phyloP scores from a whole-genome alignment of 768 basidiomycete genomes.

The Pulveroboletus sp. region DNA sequence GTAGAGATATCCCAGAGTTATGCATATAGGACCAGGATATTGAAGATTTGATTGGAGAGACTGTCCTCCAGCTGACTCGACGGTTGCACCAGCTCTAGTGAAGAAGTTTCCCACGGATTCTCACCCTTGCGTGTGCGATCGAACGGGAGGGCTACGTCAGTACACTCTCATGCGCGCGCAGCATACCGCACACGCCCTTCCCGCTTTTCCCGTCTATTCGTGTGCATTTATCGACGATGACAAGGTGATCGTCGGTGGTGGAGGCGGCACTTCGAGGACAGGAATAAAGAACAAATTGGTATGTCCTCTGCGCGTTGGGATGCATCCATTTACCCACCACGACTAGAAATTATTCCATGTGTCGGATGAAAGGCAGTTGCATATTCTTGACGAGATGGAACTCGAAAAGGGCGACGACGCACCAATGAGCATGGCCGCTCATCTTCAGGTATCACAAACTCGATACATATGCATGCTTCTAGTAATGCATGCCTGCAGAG shows the following conservation, averaged over 20 bases:
- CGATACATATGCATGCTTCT: neutral
- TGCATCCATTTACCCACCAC: conserved; percentile 5
- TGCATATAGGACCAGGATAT: conserved; percentile 16
- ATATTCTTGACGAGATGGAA: conserved; percentile 63
- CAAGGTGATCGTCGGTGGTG: conserved; percentile 80
- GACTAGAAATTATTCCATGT: conserved; percentile 66
- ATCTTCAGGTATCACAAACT: conserved; percentile 45
- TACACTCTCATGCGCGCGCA: conserved; percentile 62
- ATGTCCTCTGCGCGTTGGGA: neutral
- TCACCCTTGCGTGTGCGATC: too few relatives aligned
- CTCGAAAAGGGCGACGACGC: conserved; percentile 83
- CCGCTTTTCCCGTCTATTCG: conserved; percentile 86
- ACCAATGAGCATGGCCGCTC: conserved; percentile 90
- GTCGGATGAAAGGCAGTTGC: conserved; percentile 45
- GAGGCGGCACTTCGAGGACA: conserved; percentile 78
- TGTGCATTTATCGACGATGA: conserved; percentile 72
- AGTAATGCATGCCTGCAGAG: conserved; percentile 28
- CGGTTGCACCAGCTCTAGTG: too few relatives aligned
- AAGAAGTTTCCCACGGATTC: too few relatives aligned
- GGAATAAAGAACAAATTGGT: conserved; percentile 96
- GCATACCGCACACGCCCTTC: conserved; percentile 73
- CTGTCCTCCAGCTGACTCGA: too few relatives aligned
- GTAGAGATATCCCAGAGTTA: conserved; percentile 39
- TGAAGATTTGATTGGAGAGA: neutral
- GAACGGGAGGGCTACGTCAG: too few relatives aligned